Percentiles rank a stretch among this genome's conserved stretches.
These are phyloP conservation scores for Thamnidium elegans DNA, from an alignment of 192 early-diverging fungal genomes.

Conservation along the genomic window DNA sequence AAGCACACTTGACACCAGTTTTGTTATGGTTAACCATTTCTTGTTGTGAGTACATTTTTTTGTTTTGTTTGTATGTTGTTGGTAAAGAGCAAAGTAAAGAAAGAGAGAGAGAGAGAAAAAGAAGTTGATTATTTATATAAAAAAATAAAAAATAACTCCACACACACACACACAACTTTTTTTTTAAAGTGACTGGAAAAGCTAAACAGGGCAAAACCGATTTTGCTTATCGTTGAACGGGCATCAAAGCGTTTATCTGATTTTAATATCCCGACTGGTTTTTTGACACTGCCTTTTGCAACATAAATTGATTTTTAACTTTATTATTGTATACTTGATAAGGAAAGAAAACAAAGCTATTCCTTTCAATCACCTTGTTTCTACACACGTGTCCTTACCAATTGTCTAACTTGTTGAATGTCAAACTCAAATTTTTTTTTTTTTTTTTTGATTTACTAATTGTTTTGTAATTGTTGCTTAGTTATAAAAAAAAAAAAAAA, in stretches of 20 bases:
- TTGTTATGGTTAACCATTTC: neutral
- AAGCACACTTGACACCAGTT: neutral
- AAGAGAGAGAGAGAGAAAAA: neutral
- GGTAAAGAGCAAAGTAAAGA: no score
- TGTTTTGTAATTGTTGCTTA: no score
- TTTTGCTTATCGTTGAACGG: neutral
- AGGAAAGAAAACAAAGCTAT: no score
- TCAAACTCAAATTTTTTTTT: no score
- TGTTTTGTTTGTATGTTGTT: no score
- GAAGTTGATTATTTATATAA: neutral
- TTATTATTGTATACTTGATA: neutral
- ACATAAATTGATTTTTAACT: constrained; percentile 8
- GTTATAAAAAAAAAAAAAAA: no score
- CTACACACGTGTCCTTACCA: no score
- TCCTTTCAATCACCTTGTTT: no score
- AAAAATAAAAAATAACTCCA: constrained; percentile 7
- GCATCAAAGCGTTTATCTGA: neutral
- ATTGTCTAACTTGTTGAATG: no score
- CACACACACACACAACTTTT: no score
- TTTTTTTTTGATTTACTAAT: no score
- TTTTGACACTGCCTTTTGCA: constrained; percentile 8
- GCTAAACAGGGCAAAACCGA: constrained; percentile 7
- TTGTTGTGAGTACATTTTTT: neutral
- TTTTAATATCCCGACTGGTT: constrained; percentile 1
- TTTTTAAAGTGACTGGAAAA: constrained; percentile 8